Evolutionary conservation across 768 basidiomycete species (phyloP).

Genomic region (Boletales sp.): DNA sequence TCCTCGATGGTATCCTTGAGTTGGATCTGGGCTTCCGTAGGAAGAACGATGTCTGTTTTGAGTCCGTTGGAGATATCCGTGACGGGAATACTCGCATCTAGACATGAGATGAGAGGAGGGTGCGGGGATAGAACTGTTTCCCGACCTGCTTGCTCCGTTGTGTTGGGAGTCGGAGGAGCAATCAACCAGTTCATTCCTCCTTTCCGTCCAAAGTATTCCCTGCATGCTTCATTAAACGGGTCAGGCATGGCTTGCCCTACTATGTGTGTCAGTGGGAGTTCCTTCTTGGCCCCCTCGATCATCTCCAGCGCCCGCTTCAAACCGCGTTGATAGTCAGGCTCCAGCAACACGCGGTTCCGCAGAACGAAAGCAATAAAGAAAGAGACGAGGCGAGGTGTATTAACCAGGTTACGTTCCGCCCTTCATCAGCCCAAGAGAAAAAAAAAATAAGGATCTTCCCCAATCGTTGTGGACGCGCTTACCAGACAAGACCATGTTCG

Average conservation of each 20-base stretch:
- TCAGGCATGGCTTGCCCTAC: constrained; percentile 41
- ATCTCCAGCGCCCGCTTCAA: constrained; percentile 46
- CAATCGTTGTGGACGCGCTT: too few relatives aligned
- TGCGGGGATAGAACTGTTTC: background rate
- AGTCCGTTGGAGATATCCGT: constrained; percentile 14
- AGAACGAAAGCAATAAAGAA: constrained; percentile 65
- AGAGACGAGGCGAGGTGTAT: constrained; percentile 49
- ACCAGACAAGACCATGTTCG: constrained; percentile 70
- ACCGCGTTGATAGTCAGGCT: constrained; percentile 41
- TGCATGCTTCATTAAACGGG: constrained; percentile 46
- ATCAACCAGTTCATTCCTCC: constrained; percentile 36
- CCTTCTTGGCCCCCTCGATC: constrained; percentile 36
- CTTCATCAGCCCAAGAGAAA: constrained; percentile 25
- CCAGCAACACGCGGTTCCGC: constrained; percentile 51
- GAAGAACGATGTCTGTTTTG: constrained; percentile 16
- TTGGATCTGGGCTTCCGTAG: constrained; percentile 18
- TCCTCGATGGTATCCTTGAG: constrained; percentile 29
- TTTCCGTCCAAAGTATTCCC: constrained; percentile 46
- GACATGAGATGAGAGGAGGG: constrained; percentile 3
- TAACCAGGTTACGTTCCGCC: constrained; percentile 45
- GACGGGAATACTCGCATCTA: constrained; percentile 16
- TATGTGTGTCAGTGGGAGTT: constrained; percentile 41
- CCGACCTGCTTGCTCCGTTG: constrained; percentile 9
- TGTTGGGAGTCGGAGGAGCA: constrained; percentile 4
- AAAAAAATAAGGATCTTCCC: background rate